Evolutionary conservation across 2,329 filamentous ascomycete genomes (phyloP).

Genomic region (Fusarium veterinarium): DNA sequence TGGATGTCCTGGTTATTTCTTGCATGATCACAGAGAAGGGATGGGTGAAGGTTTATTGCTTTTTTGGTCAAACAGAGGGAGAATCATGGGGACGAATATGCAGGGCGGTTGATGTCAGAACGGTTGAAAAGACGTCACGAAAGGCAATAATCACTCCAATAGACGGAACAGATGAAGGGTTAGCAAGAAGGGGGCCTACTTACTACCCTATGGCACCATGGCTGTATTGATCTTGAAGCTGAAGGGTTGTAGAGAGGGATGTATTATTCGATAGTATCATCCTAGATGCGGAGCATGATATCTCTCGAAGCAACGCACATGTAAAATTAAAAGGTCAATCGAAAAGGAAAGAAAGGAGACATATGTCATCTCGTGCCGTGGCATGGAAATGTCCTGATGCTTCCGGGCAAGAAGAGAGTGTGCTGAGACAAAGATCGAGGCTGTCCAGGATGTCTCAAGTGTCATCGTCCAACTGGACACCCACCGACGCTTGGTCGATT

Average conservation of each 20-base stretch:
- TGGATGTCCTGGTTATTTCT: slow-evolving; percentile 19
- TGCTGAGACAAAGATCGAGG: slow-evolving; percentile 22
- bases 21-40: slow-evolving; percentile 29
- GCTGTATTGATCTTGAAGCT: background rate
- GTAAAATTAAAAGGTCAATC: background rate
- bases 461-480: slow-evolving; percentile 7
- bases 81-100: slow-evolving; percentile 17
- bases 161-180: slow-evolving; percentile 10
- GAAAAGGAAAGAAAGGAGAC: background rate
- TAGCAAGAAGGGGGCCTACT: background rate
- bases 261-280: slow-evolving; percentile 1
- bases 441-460: slow-evolving; percentile 7
- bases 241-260: slow-evolving; percentile 22
- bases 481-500: background rate
- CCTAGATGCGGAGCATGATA: background rate
- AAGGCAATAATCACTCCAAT: slow-evolving; percentile 11
- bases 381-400: background rate
- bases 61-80: slow-evolving; percentile 22
- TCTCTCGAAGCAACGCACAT: background rate
- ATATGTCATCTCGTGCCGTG: background rate
- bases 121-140: background rate
- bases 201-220: background rate
- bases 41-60: slow-evolving; percentile 35
- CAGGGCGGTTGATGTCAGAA: slow-evolving; percentile 14
- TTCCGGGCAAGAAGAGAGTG: background rate